Evolutionary conservation across 495 filamentous ascomycete genomes (phyloP).

Genomic region (Penicillium longicatenatum): DNA sequence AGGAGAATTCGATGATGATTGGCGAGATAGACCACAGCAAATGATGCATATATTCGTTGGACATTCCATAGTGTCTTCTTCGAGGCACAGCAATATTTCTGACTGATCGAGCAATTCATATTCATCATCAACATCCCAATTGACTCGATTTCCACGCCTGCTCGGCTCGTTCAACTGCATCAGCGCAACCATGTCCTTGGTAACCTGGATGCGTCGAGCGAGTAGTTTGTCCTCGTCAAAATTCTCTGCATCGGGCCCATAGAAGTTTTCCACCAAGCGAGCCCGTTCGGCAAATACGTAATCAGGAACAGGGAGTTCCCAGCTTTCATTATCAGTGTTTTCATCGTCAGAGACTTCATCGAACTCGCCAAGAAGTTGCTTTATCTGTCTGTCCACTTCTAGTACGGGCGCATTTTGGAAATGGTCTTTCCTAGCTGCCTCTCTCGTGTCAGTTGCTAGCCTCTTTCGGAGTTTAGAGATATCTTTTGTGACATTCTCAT

Average conservation of each 20-base stretch:
- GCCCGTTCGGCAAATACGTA: conserved; percentile 31
- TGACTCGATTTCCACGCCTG: conserved; percentile 26
- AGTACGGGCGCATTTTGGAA: conserved; percentile 28
- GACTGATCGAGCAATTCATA: conserved; percentile 12
- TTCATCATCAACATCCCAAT: conserved; percentile 23
- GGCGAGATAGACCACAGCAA: conserved; percentile 28
- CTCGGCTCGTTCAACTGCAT: conserved; percentile 24
- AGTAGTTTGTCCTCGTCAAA: conserved; percentile 31
- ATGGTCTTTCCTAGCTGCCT: conserved; percentile 35
- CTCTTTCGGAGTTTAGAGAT: conserved; percentile 27
- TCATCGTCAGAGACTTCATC: conserved; percentile 19
- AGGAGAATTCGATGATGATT: conserved; percentile 30
- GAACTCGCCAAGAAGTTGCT: conserved; percentile 26
- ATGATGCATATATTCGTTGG: conserved; percentile 34
- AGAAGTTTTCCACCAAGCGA: conserved; percentile 32
- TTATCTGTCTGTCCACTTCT: conserved; percentile 32
- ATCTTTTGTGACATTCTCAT: conserved; percentile 24
- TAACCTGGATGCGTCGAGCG: conserved; percentile 30
- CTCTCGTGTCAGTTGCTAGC: conserved; percentile 21
- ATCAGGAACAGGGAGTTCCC: conserved; percentile 22
- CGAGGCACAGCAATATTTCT: conserved; percentile 14
- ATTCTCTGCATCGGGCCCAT: conserved; percentile 28
- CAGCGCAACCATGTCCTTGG: conserved; percentile 31
- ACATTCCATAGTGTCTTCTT: conserved; percentile 18
- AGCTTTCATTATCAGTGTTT: conserved; percentile 21